Base-by-base conservation (phyloP, 305 asterid species). In the Andrographis paniculata region DNA sequence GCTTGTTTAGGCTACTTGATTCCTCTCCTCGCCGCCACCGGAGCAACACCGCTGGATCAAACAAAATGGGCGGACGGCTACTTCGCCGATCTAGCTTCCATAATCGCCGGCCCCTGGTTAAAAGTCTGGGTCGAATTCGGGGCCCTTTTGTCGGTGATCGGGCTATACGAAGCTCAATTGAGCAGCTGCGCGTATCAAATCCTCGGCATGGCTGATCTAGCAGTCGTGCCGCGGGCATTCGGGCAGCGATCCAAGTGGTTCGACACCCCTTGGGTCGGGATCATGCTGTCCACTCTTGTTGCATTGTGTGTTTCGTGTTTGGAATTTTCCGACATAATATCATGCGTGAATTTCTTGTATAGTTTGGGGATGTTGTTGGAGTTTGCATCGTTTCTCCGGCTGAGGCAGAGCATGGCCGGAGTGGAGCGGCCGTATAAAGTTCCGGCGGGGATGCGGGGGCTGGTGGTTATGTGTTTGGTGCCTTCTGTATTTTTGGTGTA, bases 91-190 rank as follows among this genome's bases (percentile, higher is more conserved):
- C 48, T 73, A 5, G 83, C 79, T 3, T 20, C 44, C 0, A 43
- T 53, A 39, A 68, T 82, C 16, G 72, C 71, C 2, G 94, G 94
- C 0, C 60, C 69, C 5, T 82, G 94, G 94, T 40, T 78, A 36
- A 82, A 79, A 23, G 35, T 68, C 0, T 82, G 94, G 88, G 52
- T 82, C 3, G 93, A 82, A 37, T 28, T 82, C 5, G 88, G 94
- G 1, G 76, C 87, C 7, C 69, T 71, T 49, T 17, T 82, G 35
- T 75, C 94, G 0, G 60, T 49, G 7, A 68, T 82, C 21, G 89
- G 94, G 4, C 3, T 42, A 3, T 82, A 58, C 11, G 88, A 78
- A 23, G 93, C 93, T 3, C 85, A 78, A 10, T 19, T 82, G 62
- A 82, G 85, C 45, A 71, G 85, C 40, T 51, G 80, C 18, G 82